These are phyloP conservation scores for Leucosporidium creatinivorum DNA, from an alignment of 768 basidiomycete genomes.

Conservation along the genomic window DNA sequence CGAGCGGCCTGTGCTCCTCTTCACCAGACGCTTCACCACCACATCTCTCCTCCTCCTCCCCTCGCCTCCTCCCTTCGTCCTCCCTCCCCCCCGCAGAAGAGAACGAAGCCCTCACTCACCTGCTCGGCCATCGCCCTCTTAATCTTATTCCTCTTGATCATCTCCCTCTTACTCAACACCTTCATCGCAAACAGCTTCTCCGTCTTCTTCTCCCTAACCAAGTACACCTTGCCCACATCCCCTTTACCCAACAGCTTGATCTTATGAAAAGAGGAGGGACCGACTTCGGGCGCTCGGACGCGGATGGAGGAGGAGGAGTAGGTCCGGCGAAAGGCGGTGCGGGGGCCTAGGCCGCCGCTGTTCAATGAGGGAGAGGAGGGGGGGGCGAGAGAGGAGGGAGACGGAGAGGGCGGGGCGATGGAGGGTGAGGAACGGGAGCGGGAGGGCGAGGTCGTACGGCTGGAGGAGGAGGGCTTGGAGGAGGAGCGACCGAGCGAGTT, in stretches of 20 bases:
- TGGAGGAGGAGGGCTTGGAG: neutral
- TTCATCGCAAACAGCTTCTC: conserved; percentile 98
- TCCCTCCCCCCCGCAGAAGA: neutral
- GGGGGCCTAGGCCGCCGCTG: conserved; percentile 8
- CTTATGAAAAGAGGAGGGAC: conserved; percentile 89
- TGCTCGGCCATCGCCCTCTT: conserved; percentile 97
- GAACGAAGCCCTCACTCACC: conserved; percentile 34
- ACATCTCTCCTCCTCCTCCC: neutral
- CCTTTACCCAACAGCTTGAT: conserved; percentile 97
- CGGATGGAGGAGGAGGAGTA: conserved; percentile 98
- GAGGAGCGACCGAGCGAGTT: neutral
- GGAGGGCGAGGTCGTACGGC: conserved; percentile 12
- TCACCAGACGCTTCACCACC: neutral
- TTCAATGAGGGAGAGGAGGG: conserved; percentile 16
- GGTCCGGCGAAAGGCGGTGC: conserved; percentile 68
- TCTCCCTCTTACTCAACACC: conserved; percentile 97
- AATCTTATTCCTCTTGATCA: conserved; percentile 99
- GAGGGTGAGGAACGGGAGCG: conserved; percentile 18
- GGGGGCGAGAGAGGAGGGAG: conserved; percentile 2
- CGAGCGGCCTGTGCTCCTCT: too few species aligned
- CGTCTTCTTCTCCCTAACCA: conserved; percentile 96
- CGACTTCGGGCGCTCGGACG: conserved; percentile 72
- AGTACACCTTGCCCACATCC: conserved; percentile 96
- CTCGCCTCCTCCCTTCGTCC: neutral
- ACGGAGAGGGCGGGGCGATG: conserved; percentile 6